Percentiles rank a stretch among this genome's conserved stretches.
Evolutionary conservation across 495 filamentous ascomycete genomes (phyloP).

Genomic region (Oidiodendron maius): DNA sequence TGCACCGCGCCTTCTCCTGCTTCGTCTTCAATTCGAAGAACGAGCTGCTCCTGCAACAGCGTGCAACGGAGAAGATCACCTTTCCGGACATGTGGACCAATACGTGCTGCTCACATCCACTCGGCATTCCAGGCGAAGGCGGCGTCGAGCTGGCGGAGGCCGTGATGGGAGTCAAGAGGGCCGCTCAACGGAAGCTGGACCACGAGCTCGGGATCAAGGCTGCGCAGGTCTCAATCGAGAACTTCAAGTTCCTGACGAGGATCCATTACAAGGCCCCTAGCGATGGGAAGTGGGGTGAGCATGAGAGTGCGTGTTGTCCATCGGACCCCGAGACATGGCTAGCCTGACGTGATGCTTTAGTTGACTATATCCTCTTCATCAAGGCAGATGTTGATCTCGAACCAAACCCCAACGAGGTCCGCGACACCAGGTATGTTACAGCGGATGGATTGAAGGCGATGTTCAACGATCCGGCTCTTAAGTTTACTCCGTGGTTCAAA

Average conservation of each 20-base stretch:
- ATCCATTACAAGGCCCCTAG: slow-evolving; percentile 98
- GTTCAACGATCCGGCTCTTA: slow-evolving; percentile 72
- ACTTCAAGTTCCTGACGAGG: slow-evolving; percentile 90
- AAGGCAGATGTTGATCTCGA: slow-evolving; percentile 82
- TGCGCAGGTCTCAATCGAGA: slow-evolving; percentile 82
- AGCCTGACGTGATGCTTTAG: slow-evolving; percentile 34
- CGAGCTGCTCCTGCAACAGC: slow-evolving; percentile 89
- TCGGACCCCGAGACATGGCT: slow-evolving; percentile 7
- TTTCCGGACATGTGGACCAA: slow-evolving; percentile 99
- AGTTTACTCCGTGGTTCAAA: slow-evolving; percentile 99
- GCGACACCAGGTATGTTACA: slow-evolving; percentile 76
- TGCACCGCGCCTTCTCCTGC: slow-evolving; percentile 95
- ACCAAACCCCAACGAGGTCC: slow-evolving; percentile 81
- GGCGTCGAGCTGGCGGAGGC: slow-evolving; percentile 77
- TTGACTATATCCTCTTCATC: slow-evolving; percentile 99
- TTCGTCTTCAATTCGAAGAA: slow-evolving; percentile 94
- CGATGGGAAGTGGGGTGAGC: slow-evolving; percentile 97
- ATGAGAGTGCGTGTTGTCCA: slow-evolving; percentile 69
- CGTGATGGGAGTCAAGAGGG: slow-evolving; percentile 77
- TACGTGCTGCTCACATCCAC: slow-evolving; percentile 97
- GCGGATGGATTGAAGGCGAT: slow-evolving; percentile 75
- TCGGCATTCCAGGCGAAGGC: slow-evolving; percentile 87
- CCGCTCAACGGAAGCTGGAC: slow-evolving; percentile 85
- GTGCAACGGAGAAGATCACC: slow-evolving; percentile 95
- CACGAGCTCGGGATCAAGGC: slow-evolving; percentile 93